A percentile compares a stretch with the other conserved stretches of the same genome.
These are phyloP conservation scores for Backusella tarrabulga DNA, from an alignment of 192 early-diverging fungal genomes.

Conservation along the genomic window DNA sequence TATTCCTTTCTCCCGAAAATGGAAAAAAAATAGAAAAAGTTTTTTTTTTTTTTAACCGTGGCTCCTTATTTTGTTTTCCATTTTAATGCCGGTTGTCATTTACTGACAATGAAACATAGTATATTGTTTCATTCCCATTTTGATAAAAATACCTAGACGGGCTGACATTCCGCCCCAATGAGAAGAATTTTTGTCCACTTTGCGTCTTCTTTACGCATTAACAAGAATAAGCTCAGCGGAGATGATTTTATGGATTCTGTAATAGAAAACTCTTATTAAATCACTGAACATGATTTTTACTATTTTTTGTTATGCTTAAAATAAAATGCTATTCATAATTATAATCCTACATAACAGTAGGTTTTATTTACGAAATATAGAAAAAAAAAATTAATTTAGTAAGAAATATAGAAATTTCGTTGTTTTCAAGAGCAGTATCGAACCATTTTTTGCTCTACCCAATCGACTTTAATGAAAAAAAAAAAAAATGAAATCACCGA, in stretches of 20 bases:
- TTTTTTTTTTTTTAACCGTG: not conserved
- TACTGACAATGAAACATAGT: not conserved
- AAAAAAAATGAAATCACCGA: not conserved
- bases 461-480: not conserved
- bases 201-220: not conserved
- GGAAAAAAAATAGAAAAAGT: not conserved
- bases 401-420: not conserved
- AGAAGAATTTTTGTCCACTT: not conserved
- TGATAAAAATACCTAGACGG: not conserved
- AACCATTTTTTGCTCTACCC: not conserved
- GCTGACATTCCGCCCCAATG: not conserved
- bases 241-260: not conserved
- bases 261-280: not conserved
- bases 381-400: not conserved
- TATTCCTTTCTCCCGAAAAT: not conserved
- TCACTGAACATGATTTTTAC: not conserved
- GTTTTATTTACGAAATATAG: not conserved
- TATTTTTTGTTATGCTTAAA: not conserved
- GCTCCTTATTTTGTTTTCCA: not conserved
- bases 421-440: not conserved
- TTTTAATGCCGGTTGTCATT: not conserved
- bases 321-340: not conserved
- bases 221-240: not conserved
- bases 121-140: constrained; percentile 2
- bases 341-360: not conserved